Conservation (phyloP, 1,139 yeast genomes). For the Candida tetrigidarum region DNA sequence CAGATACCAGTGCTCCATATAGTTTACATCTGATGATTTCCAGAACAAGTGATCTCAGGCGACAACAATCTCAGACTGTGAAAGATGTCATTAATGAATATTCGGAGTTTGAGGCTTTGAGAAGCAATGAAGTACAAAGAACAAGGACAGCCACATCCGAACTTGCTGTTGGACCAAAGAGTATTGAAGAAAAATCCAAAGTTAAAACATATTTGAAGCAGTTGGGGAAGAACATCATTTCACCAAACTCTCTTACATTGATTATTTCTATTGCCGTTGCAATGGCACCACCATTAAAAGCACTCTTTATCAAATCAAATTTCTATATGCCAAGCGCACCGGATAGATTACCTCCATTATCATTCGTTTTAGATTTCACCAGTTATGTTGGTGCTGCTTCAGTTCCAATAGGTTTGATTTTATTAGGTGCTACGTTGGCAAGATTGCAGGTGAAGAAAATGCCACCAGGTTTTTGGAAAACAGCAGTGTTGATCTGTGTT, state of each 20-base stretch:
- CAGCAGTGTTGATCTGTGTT: constrained; percentile 42
- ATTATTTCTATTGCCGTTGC: constrained; percentile 65
- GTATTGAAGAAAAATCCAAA: constrained; percentile 10
- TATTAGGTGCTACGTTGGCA: constrained; percentile 87
- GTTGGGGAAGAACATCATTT: constrained; percentile 56
- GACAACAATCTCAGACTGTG: constrained; percentile 54
- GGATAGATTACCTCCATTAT: constrained; percentile 79
- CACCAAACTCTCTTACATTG: constrained; percentile 74
- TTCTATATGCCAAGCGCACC: constrained; percentile 66
- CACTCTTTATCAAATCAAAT: constrained; percentile 61
- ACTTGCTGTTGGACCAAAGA: constrained; percentile 14
- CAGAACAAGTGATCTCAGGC: constrained; percentile 42
- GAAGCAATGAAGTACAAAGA: constrained; percentile 18
- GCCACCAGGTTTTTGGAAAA: constrained; percentile 75
- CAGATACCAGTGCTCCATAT: constrained; percentile 17
- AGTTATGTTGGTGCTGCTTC: constrained; percentile 83
- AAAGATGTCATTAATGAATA: constrained; percentile 64
- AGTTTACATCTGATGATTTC: constrained; percentile 24
- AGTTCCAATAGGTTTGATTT: constrained; percentile 82
- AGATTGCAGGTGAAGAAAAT: constrained; percentile 62
- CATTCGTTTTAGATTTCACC: constrained; percentile 81
- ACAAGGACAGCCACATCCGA: constrained; percentile 15
- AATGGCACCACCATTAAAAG: constrained; percentile 87
- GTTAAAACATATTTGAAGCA: constrained; percentile 15
- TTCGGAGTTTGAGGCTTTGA: constrained; percentile 50